Evolutionary conservation across 768 basidiomycete species (phyloP), one percentile per base, ranked within the genome.

Genomic region (Naganishia kalamii): DNA sequence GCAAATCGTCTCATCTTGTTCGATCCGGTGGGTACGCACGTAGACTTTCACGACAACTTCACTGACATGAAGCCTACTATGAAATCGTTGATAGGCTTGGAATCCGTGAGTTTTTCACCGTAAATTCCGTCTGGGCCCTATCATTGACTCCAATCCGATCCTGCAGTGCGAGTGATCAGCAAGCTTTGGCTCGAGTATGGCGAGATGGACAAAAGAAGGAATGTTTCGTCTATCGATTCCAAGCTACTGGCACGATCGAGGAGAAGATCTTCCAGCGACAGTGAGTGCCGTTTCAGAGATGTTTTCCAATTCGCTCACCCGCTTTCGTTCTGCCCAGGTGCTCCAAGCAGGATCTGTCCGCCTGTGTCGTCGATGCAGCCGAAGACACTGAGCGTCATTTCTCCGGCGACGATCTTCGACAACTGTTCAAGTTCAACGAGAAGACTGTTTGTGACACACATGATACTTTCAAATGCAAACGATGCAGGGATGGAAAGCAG

Each of bases 181-280:
- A 99, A 77, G 94, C 94, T 8, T 83, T 99, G 5, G 94, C 94
- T 47, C 91, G 94, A 76, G 94, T 99, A 10, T 99, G 94, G 94
- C 89, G 94, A 80, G 94, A 99, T 74, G 94, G 94, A 0, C 94
- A 98, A 78, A 99, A 96, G 85, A 98, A 98, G 84, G 93, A 96
- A 80, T 99, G 94, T 73, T 99, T 99, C 70, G 94, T 98, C 3
- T 99, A 98, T 77, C 90, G 94, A 25, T 99, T 98, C 79, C 93
- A 97, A 70, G 88, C 90, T 4, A 92, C 92, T 0, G 94, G 93
- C 1, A 96, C 93, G 0, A 96, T 98, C 67, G 93, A 98, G 78
- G 94, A 98, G 80, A 98, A 97, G 82, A 96, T 98, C 69, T 98
- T 97, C 78, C 96, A 99, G 77, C 83, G 96, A 49, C 96, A 99